Base-by-base conservation (phyloP, 1,284 basidiomycete genomes). In the Rhizoctonia solani region DNA sequence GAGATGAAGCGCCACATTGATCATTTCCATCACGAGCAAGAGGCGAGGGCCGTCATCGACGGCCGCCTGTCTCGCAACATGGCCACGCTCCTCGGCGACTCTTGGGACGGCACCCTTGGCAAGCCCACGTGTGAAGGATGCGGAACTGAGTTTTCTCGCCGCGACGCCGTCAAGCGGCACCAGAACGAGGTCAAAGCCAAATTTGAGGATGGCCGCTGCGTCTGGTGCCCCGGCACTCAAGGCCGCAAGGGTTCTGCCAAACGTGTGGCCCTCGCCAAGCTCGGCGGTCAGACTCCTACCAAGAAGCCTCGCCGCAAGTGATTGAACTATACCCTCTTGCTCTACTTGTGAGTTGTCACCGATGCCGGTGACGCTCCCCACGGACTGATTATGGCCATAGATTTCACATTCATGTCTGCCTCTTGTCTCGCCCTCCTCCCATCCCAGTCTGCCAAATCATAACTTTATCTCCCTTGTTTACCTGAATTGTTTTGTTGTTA, bases 1-100 rank as follows among this genome's bases (percentile, higher is more conserved):
- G 59, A 65, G 49, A 65, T 65, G 59, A 65, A 65, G 49, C 59
- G 59, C 21, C 59, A 65, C 32, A 65, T 65, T 39, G 59, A 65
- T 49, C 59, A 65, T 30, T 65, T 65, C 50, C 59, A 65, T 29
- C 49, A 65, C 49, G 59, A 65, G 37, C 59, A 65, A 37, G 59
- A 65, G 50, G 59, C 59, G 25, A 47, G 59, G 27, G 59, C 59
- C n/a, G 59, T 65, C 47, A 52, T 65, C 49, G 59, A 65, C 1
- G 59, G 59, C 49, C 47, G 50, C 37, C 59, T 65, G n/a, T 39
- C 59, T 25, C 59, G 59, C 39, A 49, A 65, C 37, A 32, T 21
- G 9, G 59, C 59, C 23, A 65, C n/a, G 34, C 59, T 65, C 34
- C 50, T 65, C 19, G 59, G 59, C 34, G 34, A 49, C 50, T 53